Evolutionary conservation across 768 basidiomycete species (phyloP).

Genomic region (Tulasnella sp.): DNA sequence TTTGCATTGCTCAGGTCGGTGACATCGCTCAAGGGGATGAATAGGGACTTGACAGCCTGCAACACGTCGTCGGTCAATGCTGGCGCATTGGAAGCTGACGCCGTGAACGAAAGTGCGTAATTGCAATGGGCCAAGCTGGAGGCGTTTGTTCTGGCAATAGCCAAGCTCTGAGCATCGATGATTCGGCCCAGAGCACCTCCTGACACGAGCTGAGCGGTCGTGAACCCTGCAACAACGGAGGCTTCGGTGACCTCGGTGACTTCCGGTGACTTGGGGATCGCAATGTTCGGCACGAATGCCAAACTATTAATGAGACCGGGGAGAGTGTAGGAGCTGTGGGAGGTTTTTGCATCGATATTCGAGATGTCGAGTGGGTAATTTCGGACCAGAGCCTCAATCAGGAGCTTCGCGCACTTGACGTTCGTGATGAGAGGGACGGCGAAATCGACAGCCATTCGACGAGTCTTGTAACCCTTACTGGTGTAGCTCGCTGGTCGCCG

Average conservation of each 20-base stretch:
- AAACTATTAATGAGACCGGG: conserved; percentile 86
- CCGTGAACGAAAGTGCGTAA: conserved; percentile 72
- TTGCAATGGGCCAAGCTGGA: conserved; percentile 67
- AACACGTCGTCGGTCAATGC: conserved; percentile 60
- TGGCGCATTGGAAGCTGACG: conserved; percentile 54
- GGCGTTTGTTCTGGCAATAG: conserved; percentile 55
- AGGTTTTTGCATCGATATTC: conserved; percentile 85
- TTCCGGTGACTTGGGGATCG: conserved; percentile 42
- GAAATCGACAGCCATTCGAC: conserved; percentile 98
- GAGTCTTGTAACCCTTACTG: conserved; percentile 92
- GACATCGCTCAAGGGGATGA: conserved; percentile 58
- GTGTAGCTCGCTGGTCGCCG: conserved; percentile 94
- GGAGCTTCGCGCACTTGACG: conserved; percentile 95
- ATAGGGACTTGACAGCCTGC: conserved; percentile 74
- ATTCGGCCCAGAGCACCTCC: conserved; percentile 51
- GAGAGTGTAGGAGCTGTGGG: conserved; percentile 79
- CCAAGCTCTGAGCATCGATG: conserved; percentile 54
- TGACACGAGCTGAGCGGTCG: conserved; percentile 69
- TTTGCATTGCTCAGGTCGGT: conserved; percentile 21
- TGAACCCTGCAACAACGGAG: conserved; percentile 83
- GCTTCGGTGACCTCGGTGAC: conserved; percentile 62
- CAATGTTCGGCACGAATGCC: conserved; percentile 70
- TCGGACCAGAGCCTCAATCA: conserved; percentile 84
- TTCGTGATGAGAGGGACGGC: conserved; percentile 96
- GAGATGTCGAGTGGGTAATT: conserved; percentile 87